A percentile compares a stretch with the other conserved stretches of the same genome.
These are phyloP conservation scores for Mesembryanthemum crystallinum DNA, from an alignment of 148 eudicot species.

Conservation along the genomic window DNA sequence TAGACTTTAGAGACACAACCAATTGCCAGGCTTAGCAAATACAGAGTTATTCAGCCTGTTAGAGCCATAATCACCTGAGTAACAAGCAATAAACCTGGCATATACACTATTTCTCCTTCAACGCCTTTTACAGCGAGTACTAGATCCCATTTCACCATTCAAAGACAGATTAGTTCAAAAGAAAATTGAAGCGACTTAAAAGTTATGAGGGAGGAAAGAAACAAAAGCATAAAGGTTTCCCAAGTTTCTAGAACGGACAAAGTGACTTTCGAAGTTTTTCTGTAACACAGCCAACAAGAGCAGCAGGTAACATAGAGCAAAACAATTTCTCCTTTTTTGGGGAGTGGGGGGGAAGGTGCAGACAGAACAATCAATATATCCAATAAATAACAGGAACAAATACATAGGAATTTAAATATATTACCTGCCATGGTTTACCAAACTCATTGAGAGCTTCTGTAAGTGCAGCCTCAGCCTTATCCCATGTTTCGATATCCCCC, in stretches of 20 bases:
- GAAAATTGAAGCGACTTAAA: background rate
- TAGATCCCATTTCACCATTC: no score
- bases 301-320: background rate
- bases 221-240: background rate
- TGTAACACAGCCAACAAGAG: background rate
- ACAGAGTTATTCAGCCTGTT: no score
- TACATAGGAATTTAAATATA: background rate
- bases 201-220: background rate
- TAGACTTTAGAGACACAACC: no score
- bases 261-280: background rate
- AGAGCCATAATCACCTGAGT: no score
- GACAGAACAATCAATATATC: background rate
- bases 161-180: background rate
- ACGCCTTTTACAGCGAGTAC: no score
- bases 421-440: slow-evolving; percentile 95
- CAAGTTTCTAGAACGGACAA: background rate
- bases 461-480: slow-evolving; percentile 88
- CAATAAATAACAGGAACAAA: background rate
- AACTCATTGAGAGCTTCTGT: slow-evolving; percentile 85
- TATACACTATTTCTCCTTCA: no score
- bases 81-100: no score
- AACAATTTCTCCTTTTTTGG: background rate
- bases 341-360: background rate
- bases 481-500: slow-evolving; percentile 83
- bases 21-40: no score